Conservation (phyloP, 331 rosid genomes). For the Saraca asoca region DNA sequence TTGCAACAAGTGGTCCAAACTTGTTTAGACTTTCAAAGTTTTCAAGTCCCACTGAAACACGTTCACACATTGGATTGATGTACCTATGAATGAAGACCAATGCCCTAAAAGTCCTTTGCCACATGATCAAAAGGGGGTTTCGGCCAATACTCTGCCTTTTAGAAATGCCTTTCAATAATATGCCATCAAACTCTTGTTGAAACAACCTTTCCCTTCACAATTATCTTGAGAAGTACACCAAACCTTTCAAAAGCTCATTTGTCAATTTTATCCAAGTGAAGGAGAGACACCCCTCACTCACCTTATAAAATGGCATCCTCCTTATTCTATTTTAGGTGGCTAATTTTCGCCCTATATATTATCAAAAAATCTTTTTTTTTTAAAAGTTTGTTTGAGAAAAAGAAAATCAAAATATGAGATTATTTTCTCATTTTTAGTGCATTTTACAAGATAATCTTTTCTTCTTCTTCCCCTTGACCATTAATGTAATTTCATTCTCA, state of each 20-base stretch:
- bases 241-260: conserved; percentile 35
- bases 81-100: neutral
- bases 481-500: conserved; percentile 21
- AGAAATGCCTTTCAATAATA: too few relatives aligned
- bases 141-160: too few relatives aligned
- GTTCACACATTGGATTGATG: conserved; percentile 12
- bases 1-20: conserved; percentile 43
- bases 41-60: conserved; percentile 17
- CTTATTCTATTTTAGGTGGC: conserved; percentile 27
- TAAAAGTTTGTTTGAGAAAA: too few relatives aligned
- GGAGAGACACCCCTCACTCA: conserved; percentile 33
- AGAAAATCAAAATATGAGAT: too few relatives aligned
- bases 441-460: too few relatives aligned
- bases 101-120: conserved; percentile 24
- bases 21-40: conserved; percentile 23
- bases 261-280: conserved; percentile 32
- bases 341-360: conserved; percentile 37
- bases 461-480: neutral
- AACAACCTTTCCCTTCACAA: conserved; percentile 17
- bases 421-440: too few relatives aligned
- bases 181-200: conserved; percentile 9
- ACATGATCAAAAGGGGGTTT: conserved; percentile 34
- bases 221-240: conserved; percentile 34
- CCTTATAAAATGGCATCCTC: conserved; percentile 12
- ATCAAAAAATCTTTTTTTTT: neutral